phyloP scores from a whole-genome alignment of 257 asterid species.

The Prunella vulgaris region DNA sequence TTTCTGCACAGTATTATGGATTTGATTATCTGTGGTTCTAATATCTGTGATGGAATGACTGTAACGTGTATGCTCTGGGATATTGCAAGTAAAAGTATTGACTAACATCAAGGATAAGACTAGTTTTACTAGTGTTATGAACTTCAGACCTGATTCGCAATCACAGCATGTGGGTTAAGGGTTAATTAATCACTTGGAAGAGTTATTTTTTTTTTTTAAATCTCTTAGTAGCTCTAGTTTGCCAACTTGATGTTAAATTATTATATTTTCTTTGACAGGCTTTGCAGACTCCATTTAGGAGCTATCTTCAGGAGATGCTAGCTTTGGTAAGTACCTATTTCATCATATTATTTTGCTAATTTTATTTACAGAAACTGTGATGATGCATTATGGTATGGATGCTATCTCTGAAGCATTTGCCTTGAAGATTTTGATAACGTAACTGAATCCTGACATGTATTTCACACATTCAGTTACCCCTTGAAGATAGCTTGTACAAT shows the following conservation, averaged over 20 bases:
- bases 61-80: not conserved
- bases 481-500: not conserved
- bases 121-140: not conserved
- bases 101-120: too few species aligned
- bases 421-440: not conserved
- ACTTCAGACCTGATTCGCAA: not conserved
- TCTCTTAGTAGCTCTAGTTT: conserved; percentile 8
- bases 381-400: not conserved
- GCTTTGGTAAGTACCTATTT: conserved; percentile 58
- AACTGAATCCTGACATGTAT: not conserved
- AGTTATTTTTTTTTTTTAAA: too few species aligned
- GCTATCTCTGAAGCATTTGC: not conserved
- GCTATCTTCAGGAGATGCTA: conserved; percentile 86
- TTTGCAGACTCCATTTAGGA: conserved; percentile 83
- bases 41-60: not conserved
- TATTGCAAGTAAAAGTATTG: too few species aligned
- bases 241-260: not conserved
- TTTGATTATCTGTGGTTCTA: not conserved
- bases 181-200: not conserved
- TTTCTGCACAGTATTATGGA: not conserved
- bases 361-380: not conserved
- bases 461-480: not conserved
- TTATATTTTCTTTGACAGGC: conserved; percentile 46
- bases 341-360: not conserved
- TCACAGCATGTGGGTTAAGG: not conserved